These are phyloP conservation scores for Populus pruinosa DNA, from an alignment of 345 rosid species.

Conservation along the genomic window DNA sequence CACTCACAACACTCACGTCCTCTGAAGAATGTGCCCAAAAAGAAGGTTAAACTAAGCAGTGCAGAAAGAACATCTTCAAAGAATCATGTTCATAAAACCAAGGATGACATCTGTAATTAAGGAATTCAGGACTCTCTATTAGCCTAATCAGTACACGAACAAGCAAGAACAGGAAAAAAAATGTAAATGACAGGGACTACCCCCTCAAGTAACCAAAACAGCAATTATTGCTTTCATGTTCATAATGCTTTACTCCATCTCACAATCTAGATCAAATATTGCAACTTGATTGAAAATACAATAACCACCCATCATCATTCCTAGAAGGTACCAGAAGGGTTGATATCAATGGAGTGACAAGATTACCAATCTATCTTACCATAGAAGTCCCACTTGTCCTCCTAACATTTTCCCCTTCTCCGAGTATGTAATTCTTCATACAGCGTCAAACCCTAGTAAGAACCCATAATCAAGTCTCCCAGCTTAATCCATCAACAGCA, in stretches of 20 bases:
- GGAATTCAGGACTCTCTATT: not conserved
- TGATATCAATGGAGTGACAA: not conserved
- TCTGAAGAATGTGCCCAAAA: not conserved
- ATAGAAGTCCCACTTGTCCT: not conserved
- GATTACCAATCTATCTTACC: not conserved
- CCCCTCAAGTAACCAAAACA: not conserved
- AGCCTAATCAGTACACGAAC: not conserved
- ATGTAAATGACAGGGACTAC: not conserved
- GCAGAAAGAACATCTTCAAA: not conserved
- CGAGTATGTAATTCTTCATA: not conserved
- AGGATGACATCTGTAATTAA: not conserved
- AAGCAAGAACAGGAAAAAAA: not conserved
- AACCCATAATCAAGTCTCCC: not conserved
- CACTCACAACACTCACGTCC: not conserved
- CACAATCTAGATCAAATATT: not conserved
- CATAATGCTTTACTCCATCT: not conserved
- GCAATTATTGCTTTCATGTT: not conserved
- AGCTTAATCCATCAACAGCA: not conserved
- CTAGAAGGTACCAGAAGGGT: not conserved
- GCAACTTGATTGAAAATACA: not conserved
- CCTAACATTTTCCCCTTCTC: not conserved
- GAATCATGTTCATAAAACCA: not conserved
- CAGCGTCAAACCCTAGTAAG: not conserved
- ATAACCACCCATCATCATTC: not conserved
- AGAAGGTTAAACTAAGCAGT: not conserved